Conservation (phyloP, 2,329 filamentous ascomycete species). For the Sclerotinia subarctica region DNA sequence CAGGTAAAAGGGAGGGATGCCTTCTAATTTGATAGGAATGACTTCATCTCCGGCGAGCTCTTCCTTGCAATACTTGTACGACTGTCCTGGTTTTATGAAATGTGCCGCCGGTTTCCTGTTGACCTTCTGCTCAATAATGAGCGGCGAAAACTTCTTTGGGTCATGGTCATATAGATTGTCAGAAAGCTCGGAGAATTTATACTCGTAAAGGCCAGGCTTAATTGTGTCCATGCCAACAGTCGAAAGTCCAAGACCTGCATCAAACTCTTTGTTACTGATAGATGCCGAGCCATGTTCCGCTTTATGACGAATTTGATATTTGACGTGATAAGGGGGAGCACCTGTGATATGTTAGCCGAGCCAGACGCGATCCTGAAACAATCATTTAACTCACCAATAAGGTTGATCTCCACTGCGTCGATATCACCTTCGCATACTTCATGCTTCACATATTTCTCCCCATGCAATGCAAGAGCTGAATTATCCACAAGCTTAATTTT, state of each 20-base stretch:
- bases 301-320: constrained; percentile 76
- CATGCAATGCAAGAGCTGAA: constrained; percentile 55
- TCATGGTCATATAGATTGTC: constrained; percentile 84
- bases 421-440: constrained; percentile 94
- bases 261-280: constrained; percentile 67
- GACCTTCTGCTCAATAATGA: constrained; percentile 77
- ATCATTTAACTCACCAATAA: constrained; percentile 59
- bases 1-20: constrained; percentile 80
- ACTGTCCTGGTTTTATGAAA: constrained; percentile 83
- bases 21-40: constrained; percentile 82
- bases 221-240: constrained; percentile 83
- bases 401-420: constrained; percentile 76
- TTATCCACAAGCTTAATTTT: constrained; percentile 64
- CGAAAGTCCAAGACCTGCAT: constrained; percentile 71
- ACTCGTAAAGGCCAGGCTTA: constrained; percentile 79
- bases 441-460: constrained; percentile 63
- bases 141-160: constrained; percentile 58
- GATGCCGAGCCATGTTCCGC: constrained; percentile 63
- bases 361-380: background rate
- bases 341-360: constrained; percentile 46
- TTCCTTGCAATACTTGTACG: constrained; percentile 91
- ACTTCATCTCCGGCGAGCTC: constrained; percentile 78
- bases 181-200: constrained; percentile 77
- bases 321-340: constrained; percentile 74
- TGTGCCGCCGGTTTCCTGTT: constrained; percentile 77